Evolutionary conservation across 352 stramenopile genomes (phyloP).

Genomic region (Thraustochytrium striatum): DNA sequence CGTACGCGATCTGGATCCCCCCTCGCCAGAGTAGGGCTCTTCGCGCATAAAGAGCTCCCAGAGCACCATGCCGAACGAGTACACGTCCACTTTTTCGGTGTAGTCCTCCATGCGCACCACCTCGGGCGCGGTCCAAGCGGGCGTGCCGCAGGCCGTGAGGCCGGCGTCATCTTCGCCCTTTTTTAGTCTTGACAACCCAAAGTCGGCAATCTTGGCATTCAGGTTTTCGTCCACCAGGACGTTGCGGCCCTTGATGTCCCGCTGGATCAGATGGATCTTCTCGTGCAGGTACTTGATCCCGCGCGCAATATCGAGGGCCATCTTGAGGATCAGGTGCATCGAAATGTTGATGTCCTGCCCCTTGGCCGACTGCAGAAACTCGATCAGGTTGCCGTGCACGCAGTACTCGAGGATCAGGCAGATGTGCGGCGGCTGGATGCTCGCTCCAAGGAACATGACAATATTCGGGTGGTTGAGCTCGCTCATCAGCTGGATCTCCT

Average conservation of each 20-base stretch:
- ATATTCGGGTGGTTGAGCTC: conserved; percentile 53
- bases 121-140: conserved; percentile 76
- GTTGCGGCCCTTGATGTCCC: conserved; percentile 79
- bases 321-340: conserved; percentile 50
- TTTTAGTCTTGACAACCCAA: conserved; percentile 69
- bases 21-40: conserved; percentile 50
- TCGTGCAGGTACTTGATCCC: conserved; percentile 76
- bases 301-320: conserved; percentile 73
- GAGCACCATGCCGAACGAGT: conserved; percentile 68
- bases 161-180: conserved; percentile 68
- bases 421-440: conserved; percentile 47
- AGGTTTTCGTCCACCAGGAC: conserved; percentile 67
- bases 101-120: conserved; percentile 78
- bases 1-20: conserved; percentile 52
- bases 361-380: conserved; percentile 44
- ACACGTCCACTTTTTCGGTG: conserved; percentile 77
- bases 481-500: conserved; percentile 49
- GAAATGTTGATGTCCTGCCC: conserved; percentile 49
- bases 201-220: conserved; percentile 76
- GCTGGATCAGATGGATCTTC: conserved; percentile 69
- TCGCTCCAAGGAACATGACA: conserved; percentile 52
- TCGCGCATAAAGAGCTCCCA: conserved; percentile 54
- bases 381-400: conserved; percentile 47
- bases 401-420: conserved; percentile 53
- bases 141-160: conserved; percentile 69